phyloP scores from a whole-genome alignment of 495 filamentous ascomycete species.

The Hypoxylon crocopeplum region DNA sequence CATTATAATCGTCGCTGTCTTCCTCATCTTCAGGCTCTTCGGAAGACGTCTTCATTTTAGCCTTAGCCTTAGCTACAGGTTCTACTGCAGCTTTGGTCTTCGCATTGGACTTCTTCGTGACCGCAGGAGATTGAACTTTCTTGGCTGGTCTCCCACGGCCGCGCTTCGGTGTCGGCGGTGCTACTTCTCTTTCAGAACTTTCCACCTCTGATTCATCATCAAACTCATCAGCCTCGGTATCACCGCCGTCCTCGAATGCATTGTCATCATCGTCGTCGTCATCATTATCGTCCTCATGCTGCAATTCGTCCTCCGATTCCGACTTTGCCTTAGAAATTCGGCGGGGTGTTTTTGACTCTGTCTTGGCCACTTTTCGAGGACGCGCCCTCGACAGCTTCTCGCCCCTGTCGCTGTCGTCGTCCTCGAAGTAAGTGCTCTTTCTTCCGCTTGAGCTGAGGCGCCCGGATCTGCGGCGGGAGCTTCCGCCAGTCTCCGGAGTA shows the following conservation, averaged over 20 bases:
- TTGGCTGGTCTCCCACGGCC: slow-evolving; percentile 32
- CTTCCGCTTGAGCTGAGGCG: slow-evolving; percentile 43
- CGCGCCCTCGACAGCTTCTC: slow-evolving; percentile 19
- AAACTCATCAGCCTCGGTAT: slow-evolving; percentile 28
- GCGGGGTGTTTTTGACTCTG: background rate
- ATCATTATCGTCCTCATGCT: slow-evolving; percentile 34
- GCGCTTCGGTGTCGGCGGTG: slow-evolving; percentile 22
- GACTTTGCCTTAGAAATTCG: slow-evolving; percentile 20
- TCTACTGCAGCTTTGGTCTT: slow-evolving; percentile 5
- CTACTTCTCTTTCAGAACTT: slow-evolving; percentile 33
- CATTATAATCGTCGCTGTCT: slow-evolving; percentile 44
- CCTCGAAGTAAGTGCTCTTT: slow-evolving; percentile 51
- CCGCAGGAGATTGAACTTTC: slow-evolving; percentile 5
- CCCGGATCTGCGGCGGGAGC: slow-evolving; percentile 43
- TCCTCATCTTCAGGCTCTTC: slow-evolving; percentile 32
- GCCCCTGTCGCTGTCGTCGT: slow-evolving; percentile 26
- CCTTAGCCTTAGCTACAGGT: background rate
- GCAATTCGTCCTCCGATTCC: slow-evolving; percentile 33
- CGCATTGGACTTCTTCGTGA: slow-evolving; percentile 6
- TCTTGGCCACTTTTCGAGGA: slow-evolving; percentile 28
- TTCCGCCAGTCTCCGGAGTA: slow-evolving; percentile 1
- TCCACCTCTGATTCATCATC: slow-evolving; percentile 31
- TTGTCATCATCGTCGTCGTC: slow-evolving; percentile 35
- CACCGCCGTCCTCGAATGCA: slow-evolving; percentile 25
- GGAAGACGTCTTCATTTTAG: slow-evolving; percentile 12